Conservation (phyloP, 306 rosid species). For the Erythrophleum fordii region DNA sequence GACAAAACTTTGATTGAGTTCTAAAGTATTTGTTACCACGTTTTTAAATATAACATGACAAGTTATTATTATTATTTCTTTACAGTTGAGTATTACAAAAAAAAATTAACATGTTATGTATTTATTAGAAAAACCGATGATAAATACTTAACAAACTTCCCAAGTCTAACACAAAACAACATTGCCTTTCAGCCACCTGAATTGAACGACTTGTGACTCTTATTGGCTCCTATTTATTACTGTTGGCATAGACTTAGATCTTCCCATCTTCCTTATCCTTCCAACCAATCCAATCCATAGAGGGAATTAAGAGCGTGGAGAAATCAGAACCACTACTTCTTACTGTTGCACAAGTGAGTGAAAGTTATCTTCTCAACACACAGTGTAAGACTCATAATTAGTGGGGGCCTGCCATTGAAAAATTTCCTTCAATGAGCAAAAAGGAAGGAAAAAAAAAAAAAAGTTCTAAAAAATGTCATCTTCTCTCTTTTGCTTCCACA, state of each 20-base stretch:
- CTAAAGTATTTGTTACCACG: background rate
- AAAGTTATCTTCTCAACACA: background rate
- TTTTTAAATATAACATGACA: background rate
- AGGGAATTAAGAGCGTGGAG: background rate
- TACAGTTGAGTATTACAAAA: too few relatives aligned
- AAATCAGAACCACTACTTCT: slow-evolving; percentile 27
- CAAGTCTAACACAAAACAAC: too few relatives aligned
- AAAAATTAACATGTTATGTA: too few relatives aligned
- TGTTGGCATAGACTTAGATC: background rate
- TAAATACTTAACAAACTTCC: too few relatives aligned
- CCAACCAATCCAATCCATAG: slow-evolving; percentile 14
- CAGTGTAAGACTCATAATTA: slow-evolving; percentile 6
- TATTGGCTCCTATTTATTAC: background rate
- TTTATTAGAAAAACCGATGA: too few relatives aligned
- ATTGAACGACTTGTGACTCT: background rate
- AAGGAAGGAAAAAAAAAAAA: background rate
- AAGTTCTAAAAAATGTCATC: too few relatives aligned
- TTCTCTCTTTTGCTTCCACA: background rate
- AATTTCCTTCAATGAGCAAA: slow-evolving; percentile 2
- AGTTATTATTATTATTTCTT: too few relatives aligned
- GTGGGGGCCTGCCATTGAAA: background rate
- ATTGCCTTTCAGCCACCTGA: too few relatives aligned
- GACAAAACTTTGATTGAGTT: background rate
- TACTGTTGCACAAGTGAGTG: background rate
- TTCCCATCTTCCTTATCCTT: slow-evolving; percentile 10